These are phyloP conservation scores for Coffea humblotiana DNA, from an alignment of 305 asterid genomes.

Conservation along the genomic window DNA sequence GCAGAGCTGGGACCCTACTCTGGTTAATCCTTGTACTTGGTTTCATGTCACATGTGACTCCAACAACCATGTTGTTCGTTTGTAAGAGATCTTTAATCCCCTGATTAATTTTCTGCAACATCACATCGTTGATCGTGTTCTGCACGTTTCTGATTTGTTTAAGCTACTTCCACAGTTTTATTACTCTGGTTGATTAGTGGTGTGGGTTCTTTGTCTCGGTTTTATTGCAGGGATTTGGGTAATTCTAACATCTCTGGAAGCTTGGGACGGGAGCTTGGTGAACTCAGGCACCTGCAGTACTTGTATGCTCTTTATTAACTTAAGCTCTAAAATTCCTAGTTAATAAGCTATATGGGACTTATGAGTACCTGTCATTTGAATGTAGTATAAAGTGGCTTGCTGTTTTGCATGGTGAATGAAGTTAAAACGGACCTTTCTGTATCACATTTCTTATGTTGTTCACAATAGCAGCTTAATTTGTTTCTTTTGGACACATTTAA, in stretches of 20 bases:
- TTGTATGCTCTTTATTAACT: conserved; percentile 40
- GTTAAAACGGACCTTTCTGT: not conserved
- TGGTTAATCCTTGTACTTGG: conserved; percentile 95
- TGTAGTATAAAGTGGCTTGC: not conserved
- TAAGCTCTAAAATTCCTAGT: conserved; percentile 14
- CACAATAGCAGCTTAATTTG: not conserved
- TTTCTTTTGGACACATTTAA: conserved; percentile 14
- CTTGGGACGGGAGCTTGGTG: conserved; percentile 82
- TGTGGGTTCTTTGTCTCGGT: conserved; percentile 3
- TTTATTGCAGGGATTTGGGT: conserved; percentile 77
- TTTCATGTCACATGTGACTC: conserved; percentile 86
- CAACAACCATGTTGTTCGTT: conserved; percentile 68
- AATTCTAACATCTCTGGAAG: conserved; percentile 82
- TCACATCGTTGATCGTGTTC: not conserved
- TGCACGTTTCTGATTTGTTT: not conserved
- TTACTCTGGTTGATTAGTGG: not conserved
- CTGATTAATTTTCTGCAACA: not conserved
- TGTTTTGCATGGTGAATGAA: conserved; percentile 5
- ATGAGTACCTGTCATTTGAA: not conserved
- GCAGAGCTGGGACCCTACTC: conserved; percentile 95
- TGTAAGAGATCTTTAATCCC: conserved; percentile 45
- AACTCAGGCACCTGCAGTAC: conserved; percentile 78
- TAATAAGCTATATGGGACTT: not conserved
- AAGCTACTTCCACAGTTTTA: no score
- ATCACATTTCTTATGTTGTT: conserved; percentile 22